A percentile compares a stretch with the other conserved stretches of the same genome.
phyloP scores from a whole-genome alignment of 139 green algal species.

The Asterochloris erici region DNA sequence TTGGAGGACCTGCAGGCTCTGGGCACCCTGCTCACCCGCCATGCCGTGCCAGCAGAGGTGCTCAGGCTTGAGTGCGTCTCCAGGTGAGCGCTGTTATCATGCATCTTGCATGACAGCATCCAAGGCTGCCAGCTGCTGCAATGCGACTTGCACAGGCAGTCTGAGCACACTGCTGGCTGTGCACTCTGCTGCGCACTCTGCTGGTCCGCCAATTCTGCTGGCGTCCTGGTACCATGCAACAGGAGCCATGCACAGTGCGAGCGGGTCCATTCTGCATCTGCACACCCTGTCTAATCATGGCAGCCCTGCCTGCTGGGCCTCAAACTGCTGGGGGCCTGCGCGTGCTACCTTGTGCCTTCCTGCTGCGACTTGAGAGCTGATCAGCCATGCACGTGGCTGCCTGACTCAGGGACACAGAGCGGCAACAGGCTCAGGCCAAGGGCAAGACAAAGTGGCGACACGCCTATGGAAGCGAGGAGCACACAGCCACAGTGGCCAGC shows the following conservation, averaged over 20 bases:
- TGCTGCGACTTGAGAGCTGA: background rate
- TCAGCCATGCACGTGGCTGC: background rate
- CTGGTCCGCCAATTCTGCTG: background rate
- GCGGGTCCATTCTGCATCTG: too few relatives aligned
- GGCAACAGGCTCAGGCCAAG: conserved; percentile 6
- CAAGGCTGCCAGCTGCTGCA: background rate
- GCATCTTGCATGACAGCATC: background rate
- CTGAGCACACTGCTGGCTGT: too few relatives aligned
- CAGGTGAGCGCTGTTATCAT: background rate
- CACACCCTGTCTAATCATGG: too few relatives aligned
- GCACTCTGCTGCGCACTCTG: background rate
- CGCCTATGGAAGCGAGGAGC: background rate
- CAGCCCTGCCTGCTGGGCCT: too few relatives aligned
- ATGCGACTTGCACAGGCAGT: too few relatives aligned
- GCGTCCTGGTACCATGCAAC: background rate
- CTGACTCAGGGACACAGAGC: conserved; percentile 2
- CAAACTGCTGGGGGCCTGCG: too few relatives aligned
- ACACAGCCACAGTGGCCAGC: background rate
- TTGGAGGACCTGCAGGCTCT: conserved; percentile 3
- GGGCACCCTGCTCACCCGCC: background rate
- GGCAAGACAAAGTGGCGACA: background rate
- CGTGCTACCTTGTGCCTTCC: background rate
- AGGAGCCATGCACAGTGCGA: background rate
- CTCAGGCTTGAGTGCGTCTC: conserved; percentile 13
- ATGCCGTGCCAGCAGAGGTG: background rate